A percentile compares a stretch with the other conserved stretches of the same genome.
These are phyloP conservation scores for Aspergillus luchuensis DNA, from an alignment of 2,329 filamentous ascomycete species.

Conservation along the genomic window DNA sequence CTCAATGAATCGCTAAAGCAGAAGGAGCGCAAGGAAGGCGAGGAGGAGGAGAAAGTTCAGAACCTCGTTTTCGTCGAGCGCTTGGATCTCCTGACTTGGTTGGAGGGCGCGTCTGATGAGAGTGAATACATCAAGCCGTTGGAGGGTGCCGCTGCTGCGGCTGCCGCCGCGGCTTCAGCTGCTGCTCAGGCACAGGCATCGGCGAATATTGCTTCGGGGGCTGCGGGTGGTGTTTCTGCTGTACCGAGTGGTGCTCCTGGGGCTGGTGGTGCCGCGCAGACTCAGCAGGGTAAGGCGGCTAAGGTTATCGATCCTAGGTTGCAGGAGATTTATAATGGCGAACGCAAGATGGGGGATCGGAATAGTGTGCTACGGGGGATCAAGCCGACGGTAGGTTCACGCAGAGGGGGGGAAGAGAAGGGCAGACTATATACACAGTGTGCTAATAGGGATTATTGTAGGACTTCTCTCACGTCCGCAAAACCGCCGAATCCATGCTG, in stretches of 20 bases:
- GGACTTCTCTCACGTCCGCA: conserved; percentile 94
- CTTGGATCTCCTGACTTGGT: conserved; percentile 87
- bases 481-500: conserved; percentile 77
- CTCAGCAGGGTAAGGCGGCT: conserved; percentile 51
- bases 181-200: conserved; percentile 46
- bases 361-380: conserved; percentile 85
- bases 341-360: conserved; percentile 88
- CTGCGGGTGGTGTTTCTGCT: conserved; percentile 45
- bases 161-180: conserved; percentile 37
- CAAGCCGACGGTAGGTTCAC: conserved; percentile 71
- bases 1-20: conserved; percentile 73
- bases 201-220: conserved; percentile 55
- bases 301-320: conserved; percentile 79
- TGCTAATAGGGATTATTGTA: conserved; percentile 40
- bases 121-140: conserved; percentile 90
- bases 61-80: conserved; percentile 91
- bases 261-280: conserved; percentile 26
- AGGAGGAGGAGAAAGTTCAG: conserved; percentile 65
- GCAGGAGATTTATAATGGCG: conserved; percentile 85
- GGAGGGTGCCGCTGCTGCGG: conserved; percentile 59
- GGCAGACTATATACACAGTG: background rate
- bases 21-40: conserved; percentile 33
- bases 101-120: conserved; percentile 85
- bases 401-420: background rate
- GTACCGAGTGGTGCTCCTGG: conserved; percentile 49